Percentiles rank a stretch among this genome's conserved stretches.
These are phyloP conservation scores for Xylariaceae sp. DNA, from an alignment of 2,329 filamentous ascomycete genomes.

Conservation along the genomic window DNA sequence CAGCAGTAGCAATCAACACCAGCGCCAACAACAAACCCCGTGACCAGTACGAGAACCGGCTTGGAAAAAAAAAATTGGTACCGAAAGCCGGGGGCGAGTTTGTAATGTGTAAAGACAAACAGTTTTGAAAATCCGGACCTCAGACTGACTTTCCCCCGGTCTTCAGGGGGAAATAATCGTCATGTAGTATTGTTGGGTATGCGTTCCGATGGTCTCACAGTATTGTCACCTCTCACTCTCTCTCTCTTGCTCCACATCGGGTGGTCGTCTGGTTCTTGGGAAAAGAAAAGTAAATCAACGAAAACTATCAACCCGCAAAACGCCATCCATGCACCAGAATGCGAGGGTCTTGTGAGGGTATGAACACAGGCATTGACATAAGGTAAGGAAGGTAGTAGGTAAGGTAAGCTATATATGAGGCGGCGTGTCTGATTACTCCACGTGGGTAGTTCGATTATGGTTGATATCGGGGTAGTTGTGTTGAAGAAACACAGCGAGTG, in stretches of 20 bases:
- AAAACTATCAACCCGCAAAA: conserved; percentile 12
- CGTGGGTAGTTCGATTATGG: conserved; percentile 14
- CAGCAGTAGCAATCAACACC: no score
- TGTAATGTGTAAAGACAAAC: no score
- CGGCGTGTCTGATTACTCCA: conserved; percentile 12
- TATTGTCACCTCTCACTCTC: no score
- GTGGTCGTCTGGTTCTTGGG: not conserved
- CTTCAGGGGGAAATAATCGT: no score
- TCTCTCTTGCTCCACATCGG: not conserved
- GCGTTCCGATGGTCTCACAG: not conserved
- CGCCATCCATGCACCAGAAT: conserved; percentile 21
- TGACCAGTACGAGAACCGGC: no score
- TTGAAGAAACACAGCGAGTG: conserved; percentile 9
- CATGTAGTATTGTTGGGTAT: not conserved
- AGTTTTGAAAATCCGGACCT: no score
- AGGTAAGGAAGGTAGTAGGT: no score
- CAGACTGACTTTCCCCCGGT: no score
- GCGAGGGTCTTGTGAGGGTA: conserved; percentile 11
- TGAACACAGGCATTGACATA: conserved; percentile 8
- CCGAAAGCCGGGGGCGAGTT: no score
- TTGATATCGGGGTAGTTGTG: conserved; percentile 11
- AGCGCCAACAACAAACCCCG: no score
- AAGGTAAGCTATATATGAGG: conserved; percentile 4
- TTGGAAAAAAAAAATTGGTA: no score
- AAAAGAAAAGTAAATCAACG: conserved; percentile 4